Evolutionary conservation across 2,329 filamentous ascomycete genomes (phyloP).

Genomic region (Trichophyton benhamiae): DNA sequence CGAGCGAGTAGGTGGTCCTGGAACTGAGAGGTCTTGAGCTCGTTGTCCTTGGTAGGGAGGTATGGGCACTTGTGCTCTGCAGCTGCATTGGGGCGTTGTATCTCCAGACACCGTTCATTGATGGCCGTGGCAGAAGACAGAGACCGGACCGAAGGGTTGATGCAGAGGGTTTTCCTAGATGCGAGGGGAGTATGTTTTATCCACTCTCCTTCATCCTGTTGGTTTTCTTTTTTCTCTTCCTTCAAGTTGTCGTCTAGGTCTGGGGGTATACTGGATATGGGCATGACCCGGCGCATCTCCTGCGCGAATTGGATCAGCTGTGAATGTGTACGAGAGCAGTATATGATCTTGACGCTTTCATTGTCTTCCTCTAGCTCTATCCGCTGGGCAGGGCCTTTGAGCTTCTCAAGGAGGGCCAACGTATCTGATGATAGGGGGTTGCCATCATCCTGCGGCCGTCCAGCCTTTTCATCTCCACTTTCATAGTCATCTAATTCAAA

Average conservation of each 20-base stretch:
- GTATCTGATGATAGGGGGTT: conserved; percentile 57
- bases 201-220: conserved; percentile 39
- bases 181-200: conserved; percentile 75
- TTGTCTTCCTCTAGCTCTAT: conserved; percentile 31
- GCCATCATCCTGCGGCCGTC: conserved; percentile 18
- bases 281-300: conserved; percentile 64
- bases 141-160: conserved; percentile 68
- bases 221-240: conserved; percentile 17
- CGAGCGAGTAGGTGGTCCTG: conserved; percentile 73
- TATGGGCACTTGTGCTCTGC: conserved; percentile 60
- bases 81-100: conserved; percentile 59
- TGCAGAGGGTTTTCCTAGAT: conserved; percentile 77
- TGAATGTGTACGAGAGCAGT: conserved; percentile 85
- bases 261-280: conserved; percentile 58
- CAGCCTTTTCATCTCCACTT: conserved; percentile 43
- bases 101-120: conserved; percentile 82
- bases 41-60: conserved; percentile 64
- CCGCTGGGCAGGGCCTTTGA: conserved; percentile 36
- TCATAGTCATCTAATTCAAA: conserved; percentile 68
- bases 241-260: conserved; percentile 16
- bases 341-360: conserved; percentile 73
- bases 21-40: conserved; percentile 62
- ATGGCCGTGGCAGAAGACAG: conserved; percentile 64
- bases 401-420: conserved; percentile 56
- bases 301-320: conserved; percentile 79